phyloP scores from a whole-genome alignment of 306 rosid genomes.

The Chamaecrista fasciculata region DNA sequence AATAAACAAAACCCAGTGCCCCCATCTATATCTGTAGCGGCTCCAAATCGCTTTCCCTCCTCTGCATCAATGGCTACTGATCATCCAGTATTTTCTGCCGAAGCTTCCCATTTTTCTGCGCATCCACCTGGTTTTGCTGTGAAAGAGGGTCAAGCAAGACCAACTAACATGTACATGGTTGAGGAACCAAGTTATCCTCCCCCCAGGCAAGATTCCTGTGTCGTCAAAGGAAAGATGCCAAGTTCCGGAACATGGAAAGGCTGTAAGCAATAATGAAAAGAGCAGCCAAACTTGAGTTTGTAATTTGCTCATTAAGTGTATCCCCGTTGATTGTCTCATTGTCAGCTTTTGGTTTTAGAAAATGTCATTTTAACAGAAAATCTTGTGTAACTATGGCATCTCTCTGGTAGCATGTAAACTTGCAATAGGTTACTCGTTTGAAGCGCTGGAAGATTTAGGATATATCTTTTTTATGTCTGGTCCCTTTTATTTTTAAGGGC shows the following conservation, averaged over 20 bases:
- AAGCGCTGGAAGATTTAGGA: too few relatives aligned
- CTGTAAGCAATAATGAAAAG: background rate
- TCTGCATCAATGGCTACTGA: background rate
- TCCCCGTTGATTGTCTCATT: background rate
- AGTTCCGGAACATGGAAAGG: constrained; percentile 6
- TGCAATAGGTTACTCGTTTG: too few relatives aligned
- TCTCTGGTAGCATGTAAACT: background rate
- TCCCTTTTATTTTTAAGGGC: too few relatives aligned
- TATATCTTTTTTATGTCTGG: too few relatives aligned
- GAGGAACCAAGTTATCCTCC: constrained; percentile 8
- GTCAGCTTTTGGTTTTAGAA: too few relatives aligned
- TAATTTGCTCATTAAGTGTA: background rate
- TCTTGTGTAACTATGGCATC: background rate
- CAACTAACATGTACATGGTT: background rate
- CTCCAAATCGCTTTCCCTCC: background rate
- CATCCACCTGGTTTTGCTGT: background rate
- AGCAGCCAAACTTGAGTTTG: background rate
- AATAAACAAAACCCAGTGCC: background rate
- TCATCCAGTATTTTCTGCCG: constrained; percentile 2
- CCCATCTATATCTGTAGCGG: background rate
- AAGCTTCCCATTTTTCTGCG: background rate
- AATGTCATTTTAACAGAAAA: background rate
- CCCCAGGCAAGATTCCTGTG: background rate
- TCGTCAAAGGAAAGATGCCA: background rate
- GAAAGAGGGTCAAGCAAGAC: constrained; percentile 4